Conservation (phyloP, 768 basidiomycete genomes). For the Suillus paluster region DNA sequence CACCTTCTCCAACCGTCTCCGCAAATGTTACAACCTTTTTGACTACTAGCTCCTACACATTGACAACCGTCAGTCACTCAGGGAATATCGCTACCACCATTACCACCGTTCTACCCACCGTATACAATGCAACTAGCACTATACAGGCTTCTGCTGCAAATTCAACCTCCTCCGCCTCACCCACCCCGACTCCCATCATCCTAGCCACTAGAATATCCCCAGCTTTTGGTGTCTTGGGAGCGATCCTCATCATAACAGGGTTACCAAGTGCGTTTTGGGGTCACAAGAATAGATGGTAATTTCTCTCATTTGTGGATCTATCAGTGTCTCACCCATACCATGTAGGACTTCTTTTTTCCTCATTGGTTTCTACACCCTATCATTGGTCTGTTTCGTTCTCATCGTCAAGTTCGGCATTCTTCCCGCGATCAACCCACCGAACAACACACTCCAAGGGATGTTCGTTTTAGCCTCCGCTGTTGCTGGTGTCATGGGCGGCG, state of each 20-base stretch:
- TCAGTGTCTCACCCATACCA: conserved; percentile 17
- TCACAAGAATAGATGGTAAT: conserved; percentile 92
- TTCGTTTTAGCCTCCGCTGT: conserved; percentile 84
- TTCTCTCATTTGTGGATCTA: conserved; percentile 2
- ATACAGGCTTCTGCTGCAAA: conserved; percentile 57
- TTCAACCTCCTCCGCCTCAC: conserved; percentile 45
- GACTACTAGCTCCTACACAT: conserved; percentile 55
- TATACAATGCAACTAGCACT: conserved; percentile 65
- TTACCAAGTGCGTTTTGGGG: conserved; percentile 90
- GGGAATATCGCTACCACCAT: conserved; percentile 53
- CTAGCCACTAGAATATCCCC: conserved; percentile 77
- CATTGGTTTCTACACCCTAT: conserved; percentile 87
- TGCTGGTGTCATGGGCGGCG: conserved; percentile 85
- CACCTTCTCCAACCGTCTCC: conserved; percentile 22
- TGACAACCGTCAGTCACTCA: conserved; percentile 51
- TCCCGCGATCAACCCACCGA: conserved; percentile 82
- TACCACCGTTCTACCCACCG: conserved; percentile 60
- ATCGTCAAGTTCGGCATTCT: conserved; percentile 89
- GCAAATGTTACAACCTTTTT: conserved; percentile 56
- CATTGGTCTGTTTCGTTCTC: conserved; percentile 85
- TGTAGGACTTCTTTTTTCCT: conserved; percentile 91
- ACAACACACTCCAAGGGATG: conserved; percentile 79
- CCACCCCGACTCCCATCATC: conserved; percentile 39
- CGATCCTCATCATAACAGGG: conserved; percentile 86
- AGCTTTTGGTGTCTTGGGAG: conserved; percentile 89